Evolutionary conservation across 2,329 filamentous ascomycete species (phyloP).

Genomic region (Sporothrix pseudoabietina): DNA sequence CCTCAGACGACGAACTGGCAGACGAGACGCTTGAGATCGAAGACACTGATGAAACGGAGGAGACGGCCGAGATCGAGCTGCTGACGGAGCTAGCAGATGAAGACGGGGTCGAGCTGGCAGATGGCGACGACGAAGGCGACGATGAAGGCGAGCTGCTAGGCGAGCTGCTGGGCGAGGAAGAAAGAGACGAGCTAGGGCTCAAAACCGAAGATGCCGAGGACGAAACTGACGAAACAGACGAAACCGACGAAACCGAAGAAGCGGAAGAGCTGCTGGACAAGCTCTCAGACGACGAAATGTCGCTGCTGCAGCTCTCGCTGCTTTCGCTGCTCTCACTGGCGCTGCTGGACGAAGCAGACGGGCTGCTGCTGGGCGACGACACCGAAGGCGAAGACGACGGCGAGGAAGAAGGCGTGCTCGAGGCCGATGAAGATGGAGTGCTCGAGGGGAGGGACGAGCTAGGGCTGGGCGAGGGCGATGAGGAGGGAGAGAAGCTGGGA

Average conservation of each 20-base stretch:
- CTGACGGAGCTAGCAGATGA: not conserved
- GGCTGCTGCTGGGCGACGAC: not conserved
- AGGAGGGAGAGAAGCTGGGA: not conserved
- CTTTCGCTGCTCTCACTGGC: not conserved
- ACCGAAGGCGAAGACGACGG: not conserved
- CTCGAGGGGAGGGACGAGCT: slow-evolving; percentile 5
- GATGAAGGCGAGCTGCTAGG: not conserved
- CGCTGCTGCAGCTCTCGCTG: not conserved
- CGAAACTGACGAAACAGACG: not conserved
- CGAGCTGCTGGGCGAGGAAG: not conserved
- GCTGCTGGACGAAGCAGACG: not conserved
- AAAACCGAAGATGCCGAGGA: not conserved
- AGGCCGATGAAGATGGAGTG: not conserved
- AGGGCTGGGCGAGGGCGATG: not conserved
- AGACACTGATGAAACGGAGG: not conserved
- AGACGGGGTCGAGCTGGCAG: not conserved
- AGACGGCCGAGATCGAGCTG: not conserved
- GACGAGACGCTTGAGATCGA: not conserved
- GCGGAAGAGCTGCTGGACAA: not conserved
- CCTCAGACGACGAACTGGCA: not conserved
- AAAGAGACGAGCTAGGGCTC: not conserved
- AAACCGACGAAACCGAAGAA: not conserved
- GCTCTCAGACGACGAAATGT: not conserved
- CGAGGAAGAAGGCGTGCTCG: not conserved
- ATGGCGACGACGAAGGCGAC: not conserved